Percentiles rank a stretch among this genome's conserved stretches.
phyloP scores from a whole-genome alignment of 495 filamentous ascomycete genomes.

The Pyrenula aspistea region DNA sequence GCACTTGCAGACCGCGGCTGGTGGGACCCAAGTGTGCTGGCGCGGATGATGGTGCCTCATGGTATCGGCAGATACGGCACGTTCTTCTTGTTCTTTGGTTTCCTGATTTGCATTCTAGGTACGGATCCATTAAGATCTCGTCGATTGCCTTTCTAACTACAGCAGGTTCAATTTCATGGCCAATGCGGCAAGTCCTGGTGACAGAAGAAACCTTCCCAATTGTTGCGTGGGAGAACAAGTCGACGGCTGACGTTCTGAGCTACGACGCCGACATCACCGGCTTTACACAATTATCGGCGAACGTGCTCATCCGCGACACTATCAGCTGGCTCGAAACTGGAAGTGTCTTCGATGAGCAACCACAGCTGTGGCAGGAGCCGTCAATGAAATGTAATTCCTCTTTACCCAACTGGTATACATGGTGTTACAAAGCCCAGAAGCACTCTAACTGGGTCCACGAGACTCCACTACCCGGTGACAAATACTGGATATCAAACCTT shows the following conservation, averaged over 20 bases:
- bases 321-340: neutral
- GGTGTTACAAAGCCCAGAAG: neutral
- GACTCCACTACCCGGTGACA: neutral
- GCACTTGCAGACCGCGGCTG: neutral
- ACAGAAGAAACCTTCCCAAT: neutral
- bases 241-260: neutral
- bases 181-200: neutral
- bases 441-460: neutral
- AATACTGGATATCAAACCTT: neutral
- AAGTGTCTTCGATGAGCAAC: neutral
- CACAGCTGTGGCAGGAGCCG: neutral
- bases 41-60: neutral
- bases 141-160: neutral
- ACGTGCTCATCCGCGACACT: neutral
- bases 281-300: neutral
- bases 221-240: neutral
- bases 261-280: neutral
- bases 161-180: neutral
- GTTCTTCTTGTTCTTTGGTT: neutral
- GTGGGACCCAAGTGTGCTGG: neutral
- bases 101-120: neutral
- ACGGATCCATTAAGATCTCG: neutral
- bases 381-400: neutral
- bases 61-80: neutral
- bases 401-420: neutral